Evolutionary conservation across 495 filamentous ascomycete genomes (phyloP).

Genomic region (Geoglossum glabrum): DNA sequence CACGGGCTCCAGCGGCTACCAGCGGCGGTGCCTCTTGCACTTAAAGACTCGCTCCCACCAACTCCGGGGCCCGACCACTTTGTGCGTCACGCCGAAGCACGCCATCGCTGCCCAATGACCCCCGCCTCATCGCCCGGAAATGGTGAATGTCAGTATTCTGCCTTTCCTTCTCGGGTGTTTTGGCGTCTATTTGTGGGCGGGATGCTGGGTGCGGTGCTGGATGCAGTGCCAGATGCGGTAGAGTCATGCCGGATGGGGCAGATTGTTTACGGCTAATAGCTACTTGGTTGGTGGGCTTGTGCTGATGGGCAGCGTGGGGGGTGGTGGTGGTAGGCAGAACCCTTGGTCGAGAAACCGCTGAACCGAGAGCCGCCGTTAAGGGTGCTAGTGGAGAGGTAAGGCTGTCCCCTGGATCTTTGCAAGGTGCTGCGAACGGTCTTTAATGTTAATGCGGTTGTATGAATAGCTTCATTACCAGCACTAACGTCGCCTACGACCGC

Average conservation of each 20-base stretch:
- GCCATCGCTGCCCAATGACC: not conserved
- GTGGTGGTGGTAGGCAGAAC: not conserved
- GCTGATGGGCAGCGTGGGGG: not conserved
- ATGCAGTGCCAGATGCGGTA: too few species aligned
- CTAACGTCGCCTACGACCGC: constrained; percentile 24
- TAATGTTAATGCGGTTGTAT: not conserved
- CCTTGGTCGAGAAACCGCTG: constrained; percentile 18
- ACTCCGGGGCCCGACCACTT: too few species aligned
- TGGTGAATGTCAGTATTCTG: not conserved
- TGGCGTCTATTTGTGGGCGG: not conserved
- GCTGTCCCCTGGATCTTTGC: not conserved
- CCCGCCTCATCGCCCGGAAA: not conserved
- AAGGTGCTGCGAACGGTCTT: not conserved
- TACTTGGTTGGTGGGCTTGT: not conserved
- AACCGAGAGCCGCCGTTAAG: constrained; percentile 25
- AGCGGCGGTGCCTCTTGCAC: too few species aligned
- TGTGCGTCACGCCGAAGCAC: not conserved
- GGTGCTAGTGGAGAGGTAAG: constrained; percentile 20
- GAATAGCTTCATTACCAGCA: constrained; percentile 24
- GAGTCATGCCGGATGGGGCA: not conserved
- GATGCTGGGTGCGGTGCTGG: too few species aligned
- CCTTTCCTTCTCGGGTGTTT: not conserved
- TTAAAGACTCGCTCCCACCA: too few species aligned
- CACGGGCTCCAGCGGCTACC: too few species aligned
- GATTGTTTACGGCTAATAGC: not conserved